Base-by-base conservation (phyloP, 176 grass and related monocot genomes). In the Coix lacrymajobi region DNA sequence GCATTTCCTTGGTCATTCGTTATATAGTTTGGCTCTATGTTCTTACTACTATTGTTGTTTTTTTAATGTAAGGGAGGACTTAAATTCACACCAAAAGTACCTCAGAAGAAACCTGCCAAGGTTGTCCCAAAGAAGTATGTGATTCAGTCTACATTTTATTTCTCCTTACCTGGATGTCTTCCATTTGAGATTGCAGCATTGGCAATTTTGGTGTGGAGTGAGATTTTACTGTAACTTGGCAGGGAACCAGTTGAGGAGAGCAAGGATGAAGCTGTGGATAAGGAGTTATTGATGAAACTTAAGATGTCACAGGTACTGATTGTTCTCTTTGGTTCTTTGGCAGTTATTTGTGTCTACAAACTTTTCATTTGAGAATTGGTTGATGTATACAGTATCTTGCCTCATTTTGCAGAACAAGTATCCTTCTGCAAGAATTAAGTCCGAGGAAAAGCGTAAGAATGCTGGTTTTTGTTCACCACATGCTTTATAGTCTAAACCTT, bases 281-380 rank as follows among this genome's bases (percentile, higher is more conserved):
- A 89, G 38, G 90, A 89, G 67, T 67, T 92, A 11, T 64, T 89
- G 54, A 81, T 66, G 72, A 92, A 87, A 63, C 84, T 92, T 49
- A 92, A 87, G 57, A 79, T 66, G 4, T 69, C 90, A 0, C 80
- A 79, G 70, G 91, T 92, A 63, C 39, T 66, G 37, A 25, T 62
- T 60, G 14, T 46, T 66, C 14, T 25, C 33, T 39, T 39, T 33
- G 63, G 28, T 12, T 7, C 12, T 38, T 33, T 49, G 28, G 8
- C 4, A 2, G 8, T 58, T 32, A 40, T 19, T 30, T 77, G 49
- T 31, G 26, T 13, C 33, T 15, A 9, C 32, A 65, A 37, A 16
- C 34, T 82, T 80, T 32, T 57, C 28, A 17, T 75, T 84, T 57
- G 25, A 57, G 34, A 16, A 9, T 30, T 83, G 45, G 34, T 86